These are phyloP conservation scores for Diospyros kaki DNA, from an alignment of 148 eudicot genomes.

Conservation along the genomic window DNA sequence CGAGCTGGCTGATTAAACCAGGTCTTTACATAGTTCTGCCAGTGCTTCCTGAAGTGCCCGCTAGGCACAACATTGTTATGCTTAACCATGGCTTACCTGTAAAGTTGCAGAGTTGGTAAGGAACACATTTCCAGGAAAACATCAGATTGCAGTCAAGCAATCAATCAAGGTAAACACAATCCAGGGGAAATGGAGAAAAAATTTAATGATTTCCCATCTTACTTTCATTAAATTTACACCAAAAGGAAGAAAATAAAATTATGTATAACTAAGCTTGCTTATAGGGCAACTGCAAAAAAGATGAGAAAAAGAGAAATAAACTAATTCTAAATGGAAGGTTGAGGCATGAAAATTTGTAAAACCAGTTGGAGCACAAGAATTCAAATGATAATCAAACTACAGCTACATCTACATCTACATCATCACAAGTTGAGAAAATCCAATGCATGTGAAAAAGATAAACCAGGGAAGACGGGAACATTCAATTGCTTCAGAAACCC, in stretches of 20 bases:
- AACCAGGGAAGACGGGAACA: neutral
- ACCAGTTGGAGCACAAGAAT: too few species aligned
- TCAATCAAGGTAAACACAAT: neutral
- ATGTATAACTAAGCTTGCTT: too few species aligned
- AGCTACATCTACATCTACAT: too few species aligned
- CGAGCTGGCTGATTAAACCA: constrained; percentile 80
- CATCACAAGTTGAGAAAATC: neutral
- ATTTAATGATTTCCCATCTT: neutral
- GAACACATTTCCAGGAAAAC: neutral
- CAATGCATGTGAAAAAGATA: neutral
- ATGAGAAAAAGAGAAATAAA: too few species aligned
- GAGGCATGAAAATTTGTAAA: too few species aligned
- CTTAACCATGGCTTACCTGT: constrained; percentile 56
- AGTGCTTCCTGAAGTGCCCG: constrained; percentile 66
- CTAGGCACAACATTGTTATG: constrained; percentile 68
- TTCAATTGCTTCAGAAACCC: neutral
- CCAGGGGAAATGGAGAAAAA: neutral
- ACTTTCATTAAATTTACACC: neutral
- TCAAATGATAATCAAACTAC: too few species aligned
- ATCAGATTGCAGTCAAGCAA: too few species aligned
- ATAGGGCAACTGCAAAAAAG: too few species aligned
- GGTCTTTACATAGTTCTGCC: constrained; percentile 68
- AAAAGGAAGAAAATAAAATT: too few species aligned
- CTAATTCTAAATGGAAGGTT: too few species aligned
- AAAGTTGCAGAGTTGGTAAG: neutral